Evolutionary conservation across 805 yeast genomes (phyloP).

Genomic region (Kazachstania bromeliacearum): DNA sequence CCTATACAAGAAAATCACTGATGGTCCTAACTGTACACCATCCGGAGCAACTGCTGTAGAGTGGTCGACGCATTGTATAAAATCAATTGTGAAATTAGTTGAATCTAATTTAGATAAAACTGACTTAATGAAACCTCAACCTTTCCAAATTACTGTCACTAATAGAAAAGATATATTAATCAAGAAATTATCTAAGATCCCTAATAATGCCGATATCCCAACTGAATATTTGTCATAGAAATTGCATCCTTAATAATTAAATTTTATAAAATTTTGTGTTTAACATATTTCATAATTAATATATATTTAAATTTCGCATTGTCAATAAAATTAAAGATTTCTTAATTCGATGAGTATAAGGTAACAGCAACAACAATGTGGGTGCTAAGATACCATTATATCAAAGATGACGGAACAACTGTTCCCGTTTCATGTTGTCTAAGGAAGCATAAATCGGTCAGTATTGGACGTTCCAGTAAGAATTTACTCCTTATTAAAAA

Average conservation of each 20-base stretch:
- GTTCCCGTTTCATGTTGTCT: slow-evolving; percentile 13
- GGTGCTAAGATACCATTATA: slow-evolving; percentile 18
- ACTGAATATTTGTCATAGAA: background rate
- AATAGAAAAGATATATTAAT: slow-evolving; percentile 8
- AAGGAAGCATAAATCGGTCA: slow-evolving; percentile 7
- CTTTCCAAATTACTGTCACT: slow-evolving; percentile 16
- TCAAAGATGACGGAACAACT: slow-evolving; percentile 12
- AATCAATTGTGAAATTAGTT: slow-evolving; percentile 12
- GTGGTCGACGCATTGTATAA: slow-evolving; percentile 21
- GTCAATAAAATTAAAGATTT: background rate
- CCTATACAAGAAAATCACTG: slow-evolving; percentile 11
- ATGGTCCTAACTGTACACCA: no score
- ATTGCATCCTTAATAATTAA: background rate
- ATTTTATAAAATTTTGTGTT: no score
- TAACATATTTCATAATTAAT: no score
- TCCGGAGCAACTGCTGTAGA: slow-evolving; percentile 20
- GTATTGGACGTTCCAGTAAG: slow-evolving; percentile 27
- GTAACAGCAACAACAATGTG: slow-evolving; percentile 19
- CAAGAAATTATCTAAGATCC: slow-evolving; percentile 8
- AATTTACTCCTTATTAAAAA: slow-evolving; percentile 21
- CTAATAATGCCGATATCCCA: slow-evolving; percentile 9
- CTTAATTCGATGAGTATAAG: background rate
- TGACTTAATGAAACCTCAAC: slow-evolving; percentile 6
- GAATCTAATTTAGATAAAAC: slow-evolving; percentile 3
- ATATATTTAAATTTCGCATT: background rate